Percentiles rank a stretch among this genome's conserved stretches.
Evolutionary conservation across 2,329 filamentous ascomycete species (phyloP).

Genomic region (Clonostachys sp.): DNA sequence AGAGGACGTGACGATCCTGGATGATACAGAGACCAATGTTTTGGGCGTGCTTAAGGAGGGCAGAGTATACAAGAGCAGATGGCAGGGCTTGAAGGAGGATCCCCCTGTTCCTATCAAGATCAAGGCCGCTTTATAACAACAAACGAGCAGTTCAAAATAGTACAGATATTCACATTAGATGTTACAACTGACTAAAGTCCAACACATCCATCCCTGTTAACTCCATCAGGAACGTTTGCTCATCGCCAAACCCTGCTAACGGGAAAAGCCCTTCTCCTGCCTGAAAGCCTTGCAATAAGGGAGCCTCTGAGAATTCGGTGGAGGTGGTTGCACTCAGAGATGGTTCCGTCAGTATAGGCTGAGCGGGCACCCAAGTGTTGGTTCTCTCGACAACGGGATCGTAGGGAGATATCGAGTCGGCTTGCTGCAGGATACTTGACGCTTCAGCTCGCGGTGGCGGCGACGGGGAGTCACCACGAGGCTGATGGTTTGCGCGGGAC

Average conservation of each 20-base stretch:
- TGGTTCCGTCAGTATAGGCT: not conserved
- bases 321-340: not conserved
- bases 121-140: too few species aligned
- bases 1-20: slow-evolving; percentile 47
- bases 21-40: slow-evolving; percentile 38
- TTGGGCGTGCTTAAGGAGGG: slow-evolving; percentile 52
- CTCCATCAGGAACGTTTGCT: slow-evolving; percentile 14
- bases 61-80: slow-evolving; percentile 17
- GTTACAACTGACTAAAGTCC: slow-evolving; percentile 7
- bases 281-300: not conserved
- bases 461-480: not conserved
- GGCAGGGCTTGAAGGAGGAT: slow-evolving; percentile 10
- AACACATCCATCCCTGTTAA: slow-evolving; percentile 13
- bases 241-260: slow-evolving; percentile 8
- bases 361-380: not conserved
- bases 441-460: not conserved
- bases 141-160: too few species aligned
- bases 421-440: not conserved
- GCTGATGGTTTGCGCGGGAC: slow-evolving; percentile 3
- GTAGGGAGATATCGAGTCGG: too few species aligned
- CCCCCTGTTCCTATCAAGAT: too few species aligned
- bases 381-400: too few species aligned
- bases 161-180: too few species aligned
- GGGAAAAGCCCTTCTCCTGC: slow-evolving; percentile 2
- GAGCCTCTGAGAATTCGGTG: not conserved